Base-by-base conservation (phyloP, 192 early-diverging fungal species). In the Lunasporangiospora selenospora region DNA sequence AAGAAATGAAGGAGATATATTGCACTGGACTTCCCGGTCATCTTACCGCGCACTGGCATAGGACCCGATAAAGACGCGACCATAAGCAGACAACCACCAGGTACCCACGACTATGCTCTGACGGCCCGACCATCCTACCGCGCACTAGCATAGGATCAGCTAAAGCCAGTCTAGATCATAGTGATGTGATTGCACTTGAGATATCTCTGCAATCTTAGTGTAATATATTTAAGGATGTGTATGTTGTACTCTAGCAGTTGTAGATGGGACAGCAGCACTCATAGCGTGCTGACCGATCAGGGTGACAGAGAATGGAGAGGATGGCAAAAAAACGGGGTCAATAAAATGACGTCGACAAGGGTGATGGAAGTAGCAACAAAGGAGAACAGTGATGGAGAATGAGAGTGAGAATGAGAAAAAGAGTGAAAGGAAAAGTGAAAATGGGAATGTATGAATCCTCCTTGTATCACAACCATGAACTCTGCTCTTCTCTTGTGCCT, bases 1-100 rank as follows among this genome's bases (percentile, higher is more conserved):
- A 9, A 30, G n/a, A 1, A 51, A 33, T 19, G n/a, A 33, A 51
- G 36, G 18, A 53, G 40, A 24, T 53, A 53, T 40, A 38, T 40
- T 19, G 52, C 52, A 53, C 50, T 53, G 50, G 50, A 53, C 50
- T 53, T 53, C 32, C 36, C 50, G 50, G n/a, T n/a, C n/a, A n/a
- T n/a, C 40, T 19, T 12, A 41, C 40, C 40, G 40, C 40, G 40
- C 40, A 41, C 40, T 41, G n/a, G 40, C 40, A 41, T 41, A 12
- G 40, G 40, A 12, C 40, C 19, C 12, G 40, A 13, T 41, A 41
- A 41, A 12, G 40, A 41, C 15, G 40, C 12, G n/a, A 12, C 40
- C 44, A 46, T 19, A 46, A 46, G 27, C 24, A 26, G 27, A 48
- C n/a, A 2, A 48, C 26, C 27, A 48, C 26, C 9, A n/a, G 10